Base-by-base conservation (phyloP, 2,329 filamentous ascomycete genomes). In the Sporothrix pallida region DNA sequence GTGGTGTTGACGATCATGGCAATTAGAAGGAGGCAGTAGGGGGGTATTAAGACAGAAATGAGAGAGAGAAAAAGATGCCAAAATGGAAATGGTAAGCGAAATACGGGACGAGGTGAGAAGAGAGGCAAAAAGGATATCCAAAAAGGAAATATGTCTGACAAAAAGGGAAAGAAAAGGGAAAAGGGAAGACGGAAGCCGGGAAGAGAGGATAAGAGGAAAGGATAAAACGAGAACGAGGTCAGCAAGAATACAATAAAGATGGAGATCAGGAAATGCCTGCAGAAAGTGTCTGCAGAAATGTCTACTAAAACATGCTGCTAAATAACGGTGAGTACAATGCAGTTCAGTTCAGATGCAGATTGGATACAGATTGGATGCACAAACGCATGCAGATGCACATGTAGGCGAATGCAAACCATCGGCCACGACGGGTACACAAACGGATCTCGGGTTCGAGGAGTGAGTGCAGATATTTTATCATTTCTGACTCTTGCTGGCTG, bases 1-100 rank as follows among this genome's bases (percentile, higher is more conserved):
- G 56, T 37, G 44, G 63, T 31, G 62, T 67, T 67, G 62, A 48
- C 42, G 62, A 48, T 48, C 62, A 67, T 67, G 62, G 62, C 42
- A 46, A 26, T 65, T 46, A 23, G 42, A 65, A 15, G 10, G 60
- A 13, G 37, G 62, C 37, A 46, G 42, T 67, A 44, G 48, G 60
- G 42, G 8, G 46, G n/a, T 50, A 31, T 56, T 15, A 42, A 13
- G 48, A 44, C 44, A 70, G 37, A 50, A 31, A 26, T 44, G 50
- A 54, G 23, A 15, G 50, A 23, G 13, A 44, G 17, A 58, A 52
- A 8, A 31, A 60, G 13, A 60, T n/a, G n/a, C 31, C 31, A 37
- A 3, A 62, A 26, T 50, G 69, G 54, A 60, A 71, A 62, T 23
- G 20, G 56, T 31, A 71, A 71, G 54, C 37, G 54, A 71, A 44